phyloP scores from a whole-genome alignment of 495 filamentous ascomycete genomes.

The Hamigera avellanea region DNA sequence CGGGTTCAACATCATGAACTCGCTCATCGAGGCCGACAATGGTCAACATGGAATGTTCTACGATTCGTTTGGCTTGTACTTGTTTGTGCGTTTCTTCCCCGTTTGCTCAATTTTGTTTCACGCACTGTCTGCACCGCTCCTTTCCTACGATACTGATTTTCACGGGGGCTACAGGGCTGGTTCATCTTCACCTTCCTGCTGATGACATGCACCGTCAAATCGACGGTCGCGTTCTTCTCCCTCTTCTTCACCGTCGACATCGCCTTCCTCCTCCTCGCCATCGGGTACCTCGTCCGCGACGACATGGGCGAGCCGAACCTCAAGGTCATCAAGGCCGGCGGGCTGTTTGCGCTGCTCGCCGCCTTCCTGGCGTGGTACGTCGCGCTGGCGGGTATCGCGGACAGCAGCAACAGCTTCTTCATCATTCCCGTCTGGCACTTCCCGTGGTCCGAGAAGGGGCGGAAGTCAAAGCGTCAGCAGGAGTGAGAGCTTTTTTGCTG shows the following conservation, averaged over 20 bases:
- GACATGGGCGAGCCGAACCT: constrained; percentile 28
- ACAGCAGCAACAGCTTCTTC: constrained; percentile 74
- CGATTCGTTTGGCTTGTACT: constrained; percentile 63
- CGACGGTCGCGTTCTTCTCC: constrained; percentile 81
- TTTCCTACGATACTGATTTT: no score
- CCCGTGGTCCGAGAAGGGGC: constrained; percentile 80
- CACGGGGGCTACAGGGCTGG: constrained; percentile 47
- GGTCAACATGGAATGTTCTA: constrained; percentile 35
- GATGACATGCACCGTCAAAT: constrained; percentile 72
- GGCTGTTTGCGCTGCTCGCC: constrained; percentile 67
- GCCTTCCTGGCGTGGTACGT: constrained; percentile 89
- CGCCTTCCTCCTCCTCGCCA: constrained; percentile 66
- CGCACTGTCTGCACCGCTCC: no score
- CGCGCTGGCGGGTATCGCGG: constrained; percentile 78
- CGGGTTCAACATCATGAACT: constrained; percentile 44
- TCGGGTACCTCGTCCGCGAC: constrained; percentile 46
- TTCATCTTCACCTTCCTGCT: constrained; percentile 83
- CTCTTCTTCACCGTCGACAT: constrained; percentile 83
- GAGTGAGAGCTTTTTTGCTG: no score
- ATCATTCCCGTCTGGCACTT: constrained; percentile 81
- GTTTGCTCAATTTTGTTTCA: not conserved
- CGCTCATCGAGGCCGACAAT: constrained; percentile 30
- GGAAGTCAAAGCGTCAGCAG: no score
- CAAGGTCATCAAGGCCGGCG: constrained; percentile 56
- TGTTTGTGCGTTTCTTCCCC: constrained; percentile 41